Conservation (phyloP, 805 yeast species). For the Starmerella riodocensis region DNA sequence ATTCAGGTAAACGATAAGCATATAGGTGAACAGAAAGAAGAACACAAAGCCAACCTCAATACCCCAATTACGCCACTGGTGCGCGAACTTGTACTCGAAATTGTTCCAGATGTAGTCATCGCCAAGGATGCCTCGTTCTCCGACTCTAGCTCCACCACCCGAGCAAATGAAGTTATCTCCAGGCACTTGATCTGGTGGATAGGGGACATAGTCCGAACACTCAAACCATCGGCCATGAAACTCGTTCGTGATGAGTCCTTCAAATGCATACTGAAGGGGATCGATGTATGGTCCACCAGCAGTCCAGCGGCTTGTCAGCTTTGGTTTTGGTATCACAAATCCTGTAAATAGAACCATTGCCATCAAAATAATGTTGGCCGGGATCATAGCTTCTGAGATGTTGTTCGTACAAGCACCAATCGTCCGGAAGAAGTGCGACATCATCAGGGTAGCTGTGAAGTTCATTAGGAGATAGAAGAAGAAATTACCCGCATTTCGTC, state of each 20-base stretch:
- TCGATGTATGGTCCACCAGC: slow-evolving; percentile 50
- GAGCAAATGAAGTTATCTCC: slow-evolving; percentile 55
- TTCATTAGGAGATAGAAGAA: slow-evolving; percentile 39
- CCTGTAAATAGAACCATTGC: slow-evolving; percentile 49
- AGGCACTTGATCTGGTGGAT: slow-evolving; percentile 20
- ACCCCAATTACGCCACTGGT: slow-evolving; percentile 76
- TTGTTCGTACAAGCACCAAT: slow-evolving; percentile 40
- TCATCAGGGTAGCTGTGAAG: slow-evolving; percentile 33
- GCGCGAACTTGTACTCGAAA: slow-evolving; percentile 40
- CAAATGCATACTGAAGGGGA: slow-evolving; percentile 48
- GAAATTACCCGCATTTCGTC: slow-evolving; percentile 39
- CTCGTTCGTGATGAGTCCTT: slow-evolving; percentile 52
- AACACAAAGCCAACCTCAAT: slow-evolving; percentile 41
- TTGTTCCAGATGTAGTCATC: slow-evolving; percentile 39
- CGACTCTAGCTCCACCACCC: slow-evolving; percentile 47
- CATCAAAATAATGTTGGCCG: slow-evolving; percentile 44
- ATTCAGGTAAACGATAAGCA: slow-evolving; percentile 23
- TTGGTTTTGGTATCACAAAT: slow-evolving; percentile 42
- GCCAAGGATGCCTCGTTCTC: slow-evolving; percentile 43
- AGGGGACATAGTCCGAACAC: slow-evolving; percentile 47
- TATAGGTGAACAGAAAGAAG: slow-evolving; percentile 30
- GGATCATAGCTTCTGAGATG: slow-evolving; percentile 44
- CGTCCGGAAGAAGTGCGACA: slow-evolving; percentile 41
- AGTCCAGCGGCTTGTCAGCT: slow-evolving; percentile 55
- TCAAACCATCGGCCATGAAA: slow-evolving; percentile 43